Evolutionary conservation across 2,329 filamentous ascomycete species (phyloP).

Genomic region (Sodiomyces alkalinus): DNA sequence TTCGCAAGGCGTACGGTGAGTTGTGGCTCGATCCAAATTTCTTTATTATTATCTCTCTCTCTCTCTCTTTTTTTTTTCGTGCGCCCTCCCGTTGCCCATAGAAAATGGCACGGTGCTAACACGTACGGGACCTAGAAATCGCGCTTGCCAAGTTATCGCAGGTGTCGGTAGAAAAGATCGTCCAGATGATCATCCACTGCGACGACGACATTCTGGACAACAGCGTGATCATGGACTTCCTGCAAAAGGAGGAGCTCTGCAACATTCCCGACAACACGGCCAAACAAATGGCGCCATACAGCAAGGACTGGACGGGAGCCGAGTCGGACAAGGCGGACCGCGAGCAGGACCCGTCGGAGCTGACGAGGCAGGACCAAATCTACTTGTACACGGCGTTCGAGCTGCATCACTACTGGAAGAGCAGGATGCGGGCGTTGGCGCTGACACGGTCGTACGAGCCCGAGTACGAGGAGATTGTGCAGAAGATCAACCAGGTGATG

Average conservation of each 20-base stretch:
- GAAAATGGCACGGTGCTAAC: no score
- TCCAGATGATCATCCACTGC: constrained; percentile 90
- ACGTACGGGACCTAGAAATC: constrained; percentile 46
- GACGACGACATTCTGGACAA: constrained; percentile 82
- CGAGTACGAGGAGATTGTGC: constrained; percentile 84
- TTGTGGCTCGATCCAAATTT: no score
- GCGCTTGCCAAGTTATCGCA: constrained; percentile 88
- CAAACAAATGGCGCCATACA: constrained; percentile 89
- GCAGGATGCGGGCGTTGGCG: constrained; percentile 79
- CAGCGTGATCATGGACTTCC: constrained; percentile 85
- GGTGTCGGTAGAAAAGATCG: constrained; percentile 66
- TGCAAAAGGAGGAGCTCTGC: constrained; percentile 85
- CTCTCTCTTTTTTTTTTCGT: no score
- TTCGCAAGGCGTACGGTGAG: constrained; percentile 73
- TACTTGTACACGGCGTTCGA: constrained; percentile 89
- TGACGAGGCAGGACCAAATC: constrained; percentile 90
- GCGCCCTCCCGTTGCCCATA: no score
- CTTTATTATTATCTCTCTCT: background rate
- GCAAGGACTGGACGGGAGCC: constrained; percentile 88
- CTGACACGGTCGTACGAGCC: constrained; percentile 70
- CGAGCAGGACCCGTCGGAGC: constrained; percentile 73
- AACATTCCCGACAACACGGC: constrained; percentile 79
- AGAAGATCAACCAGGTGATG: constrained; percentile 76
- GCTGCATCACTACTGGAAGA: constrained; percentile 96
- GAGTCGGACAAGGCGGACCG: constrained; percentile 63